phyloP scores from a whole-genome alignment of 345 rosid species.

The Cardamine chenopodiifolia region DNA sequence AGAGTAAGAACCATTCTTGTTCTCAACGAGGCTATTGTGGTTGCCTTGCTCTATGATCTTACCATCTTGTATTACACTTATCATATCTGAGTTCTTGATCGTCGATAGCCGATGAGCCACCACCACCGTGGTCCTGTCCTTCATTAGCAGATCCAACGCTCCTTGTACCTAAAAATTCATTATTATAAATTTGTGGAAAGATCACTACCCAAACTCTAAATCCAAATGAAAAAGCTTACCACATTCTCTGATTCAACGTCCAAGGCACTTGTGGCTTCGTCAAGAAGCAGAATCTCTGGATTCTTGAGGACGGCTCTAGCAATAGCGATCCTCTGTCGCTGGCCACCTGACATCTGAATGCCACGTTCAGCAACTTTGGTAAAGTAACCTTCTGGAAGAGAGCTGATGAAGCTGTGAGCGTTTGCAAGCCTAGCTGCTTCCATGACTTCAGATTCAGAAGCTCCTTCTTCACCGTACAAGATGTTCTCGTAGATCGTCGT shows the following conservation, averaged over 20 bases:
- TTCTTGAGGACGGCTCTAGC: slow-evolving; percentile 91
- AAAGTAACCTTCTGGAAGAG: slow-evolving; percentile 80
- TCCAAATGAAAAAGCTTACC: slow-evolving; percentile 36
- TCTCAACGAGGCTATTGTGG: slow-evolving; percentile 67
- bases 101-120: slow-evolving; percentile 93
- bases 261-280: slow-evolving; percentile 93
- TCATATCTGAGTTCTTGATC: slow-evolving; percentile 77
- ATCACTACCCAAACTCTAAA: neutral
- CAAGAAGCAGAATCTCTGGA: slow-evolving; percentile 81
- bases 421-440: slow-evolving; percentile 89
- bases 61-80: slow-evolving; percentile 79
- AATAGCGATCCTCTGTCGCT: slow-evolving; percentile 88
- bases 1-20: slow-evolving; percentile 71
- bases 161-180: slow-evolving; percentile 50
- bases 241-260: slow-evolving; percentile 82
- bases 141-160: slow-evolving; percentile 84
- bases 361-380: slow-evolving; percentile 91
- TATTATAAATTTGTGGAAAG: neutral
- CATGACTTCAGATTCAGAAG: slow-evolving; percentile 71
- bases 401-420: slow-evolving; percentile 79
- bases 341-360: slow-evolving; percentile 87
- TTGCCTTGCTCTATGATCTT: slow-evolving; percentile 81
- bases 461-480: slow-evolving; percentile 83
- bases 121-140: slow-evolving; percentile 69
- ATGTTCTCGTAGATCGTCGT: slow-evolving; percentile 86